These are phyloP conservation scores for Scedosporium apiospermum DNA, from an alignment of 2,329 filamentous ascomycete species.

Conservation along the genomic window DNA sequence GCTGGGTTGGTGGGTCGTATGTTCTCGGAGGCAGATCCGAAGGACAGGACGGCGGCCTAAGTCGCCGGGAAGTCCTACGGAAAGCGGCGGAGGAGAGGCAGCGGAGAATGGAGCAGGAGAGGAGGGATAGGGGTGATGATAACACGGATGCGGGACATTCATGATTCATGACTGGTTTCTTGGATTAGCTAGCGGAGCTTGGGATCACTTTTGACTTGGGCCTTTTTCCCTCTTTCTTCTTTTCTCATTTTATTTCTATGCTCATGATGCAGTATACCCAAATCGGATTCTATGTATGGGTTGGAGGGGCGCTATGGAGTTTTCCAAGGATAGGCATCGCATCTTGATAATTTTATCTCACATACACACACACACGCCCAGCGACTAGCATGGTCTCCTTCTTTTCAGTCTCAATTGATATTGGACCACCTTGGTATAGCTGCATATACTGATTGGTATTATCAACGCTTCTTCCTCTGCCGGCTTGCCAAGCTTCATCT, in stretches of 20 bases:
- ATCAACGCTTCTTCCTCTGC: no score
- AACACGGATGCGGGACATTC: slow-evolving; percentile 2
- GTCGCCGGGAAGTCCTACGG: slow-evolving; percentile 59
- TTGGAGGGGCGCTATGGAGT: neutral
- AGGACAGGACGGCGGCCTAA: slow-evolving; percentile 39
- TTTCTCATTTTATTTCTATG: neutral
- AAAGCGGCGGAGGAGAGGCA: slow-evolving; percentile 56
- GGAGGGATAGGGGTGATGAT: neutral
- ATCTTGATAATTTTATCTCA: no score
- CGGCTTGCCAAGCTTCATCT: no score
- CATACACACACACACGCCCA: no score
- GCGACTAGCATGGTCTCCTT: no score
- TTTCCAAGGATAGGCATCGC: neutral
- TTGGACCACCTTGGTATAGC: no score
- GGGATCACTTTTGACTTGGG: neutral
- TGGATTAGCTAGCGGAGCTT: neutral
- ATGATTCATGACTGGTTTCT: neutral
- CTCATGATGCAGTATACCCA: neutral
- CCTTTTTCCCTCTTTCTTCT: neutral
- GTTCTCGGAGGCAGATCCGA: slow-evolving; percentile 53
- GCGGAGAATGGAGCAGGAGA: slow-evolving; percentile 1
- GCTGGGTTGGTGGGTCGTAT: slow-evolving; percentile 72
- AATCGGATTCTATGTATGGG: neutral
- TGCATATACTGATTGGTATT: no score
- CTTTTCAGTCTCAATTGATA: no score